Evolutionary conservation across 352 stramenopile genomes (phyloP).

Genomic region (Peronospora farinosa): DNA sequence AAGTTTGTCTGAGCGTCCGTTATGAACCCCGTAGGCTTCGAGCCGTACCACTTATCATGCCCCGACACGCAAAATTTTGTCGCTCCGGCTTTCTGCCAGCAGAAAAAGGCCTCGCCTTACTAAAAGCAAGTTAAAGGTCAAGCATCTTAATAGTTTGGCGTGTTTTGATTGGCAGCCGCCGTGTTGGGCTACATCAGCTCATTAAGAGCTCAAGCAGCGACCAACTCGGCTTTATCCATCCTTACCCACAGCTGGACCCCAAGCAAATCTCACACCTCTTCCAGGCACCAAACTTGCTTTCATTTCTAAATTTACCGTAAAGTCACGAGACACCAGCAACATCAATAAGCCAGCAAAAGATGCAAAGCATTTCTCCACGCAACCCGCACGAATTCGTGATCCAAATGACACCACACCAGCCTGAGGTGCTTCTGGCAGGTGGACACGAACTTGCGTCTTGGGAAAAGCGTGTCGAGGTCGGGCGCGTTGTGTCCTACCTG

Average conservation of each 20-base stretch:
- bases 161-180: slow-evolving; percentile 25
- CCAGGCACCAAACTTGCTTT: slow-evolving; percentile 9
- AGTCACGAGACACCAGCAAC: slow-evolving; percentile 13
- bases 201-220: slow-evolving; percentile 5
- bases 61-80: too few species aligned
- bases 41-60: too few species aligned
- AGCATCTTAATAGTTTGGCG: slow-evolving; percentile 17
- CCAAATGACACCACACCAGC: slow-evolving; percentile 21
- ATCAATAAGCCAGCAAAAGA: neutral
- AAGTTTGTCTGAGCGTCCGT: too few species aligned
- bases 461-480: slow-evolving; percentile 52
- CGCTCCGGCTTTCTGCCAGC: too few species aligned
- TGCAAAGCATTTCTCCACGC: slow-evolving; percentile 26
- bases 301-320: slow-evolving; percentile 24
- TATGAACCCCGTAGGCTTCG: too few species aligned
- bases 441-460: slow-evolving; percentile 24
- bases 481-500: slow-evolving; percentile 48
- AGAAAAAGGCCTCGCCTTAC: too few species aligned
- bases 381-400: slow-evolving; percentile 24
- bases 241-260: slow-evolving; percentile 11
- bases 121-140: too few species aligned
- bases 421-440: slow-evolving; percentile 14
- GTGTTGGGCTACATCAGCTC: slow-evolving; percentile 24
- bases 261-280: slow-evolving; percentile 6
- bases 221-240: slow-evolving; percentile 23